Conservation (phyloP, 2,329 filamentous ascomycete genomes). For the Ceratocystis lukuohia region DNA sequence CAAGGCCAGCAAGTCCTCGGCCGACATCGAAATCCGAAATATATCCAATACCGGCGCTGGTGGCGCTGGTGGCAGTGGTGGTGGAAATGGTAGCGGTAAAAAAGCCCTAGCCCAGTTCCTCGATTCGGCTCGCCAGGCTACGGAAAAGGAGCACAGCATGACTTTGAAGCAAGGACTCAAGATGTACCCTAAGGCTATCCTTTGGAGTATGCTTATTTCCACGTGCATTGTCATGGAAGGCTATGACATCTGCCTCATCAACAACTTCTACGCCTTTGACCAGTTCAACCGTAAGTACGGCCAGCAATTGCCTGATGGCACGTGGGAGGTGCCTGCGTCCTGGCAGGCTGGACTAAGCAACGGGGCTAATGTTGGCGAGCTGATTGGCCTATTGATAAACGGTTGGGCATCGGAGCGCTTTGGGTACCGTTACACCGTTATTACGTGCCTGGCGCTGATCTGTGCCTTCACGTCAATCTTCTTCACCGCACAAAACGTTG, state of each 20-base stretch:
- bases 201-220: constrained; percentile 75
- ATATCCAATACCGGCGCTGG: not conserved
- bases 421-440: constrained; percentile 53
- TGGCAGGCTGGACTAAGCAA: constrained; percentile 52
- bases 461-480: constrained; percentile 48
- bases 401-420: constrained; percentile 53
- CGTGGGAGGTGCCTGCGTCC: constrained; percentile 42
- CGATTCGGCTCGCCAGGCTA: constrained; percentile 31
- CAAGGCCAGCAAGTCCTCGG: constrained; percentile 71
- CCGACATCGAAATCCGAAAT: constrained; percentile 1
- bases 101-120: constrained; percentile 23
- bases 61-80: not conserved
- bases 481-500: constrained; percentile 49
- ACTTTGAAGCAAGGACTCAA: constrained; percentile 61
- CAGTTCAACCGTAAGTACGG: constrained; percentile 48
- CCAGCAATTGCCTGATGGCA: constrained; percentile 32
- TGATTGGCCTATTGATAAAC: constrained; percentile 53
- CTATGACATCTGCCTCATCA: constrained; percentile 69
- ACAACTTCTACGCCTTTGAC: constrained; percentile 58
- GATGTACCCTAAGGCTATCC: constrained; percentile 76
- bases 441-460: constrained; percentile 41
- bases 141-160: constrained; percentile 55
- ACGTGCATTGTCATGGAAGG: constrained; percentile 88
- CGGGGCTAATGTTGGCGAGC: constrained; percentile 47
- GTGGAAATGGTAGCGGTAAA: constrained; percentile 31